A percentile compares a stretch with the other conserved stretches of the same genome.
Evolutionary conservation across 805 yeast species (phyloP).

Genomic region (Yarrowia sp.): DNA sequence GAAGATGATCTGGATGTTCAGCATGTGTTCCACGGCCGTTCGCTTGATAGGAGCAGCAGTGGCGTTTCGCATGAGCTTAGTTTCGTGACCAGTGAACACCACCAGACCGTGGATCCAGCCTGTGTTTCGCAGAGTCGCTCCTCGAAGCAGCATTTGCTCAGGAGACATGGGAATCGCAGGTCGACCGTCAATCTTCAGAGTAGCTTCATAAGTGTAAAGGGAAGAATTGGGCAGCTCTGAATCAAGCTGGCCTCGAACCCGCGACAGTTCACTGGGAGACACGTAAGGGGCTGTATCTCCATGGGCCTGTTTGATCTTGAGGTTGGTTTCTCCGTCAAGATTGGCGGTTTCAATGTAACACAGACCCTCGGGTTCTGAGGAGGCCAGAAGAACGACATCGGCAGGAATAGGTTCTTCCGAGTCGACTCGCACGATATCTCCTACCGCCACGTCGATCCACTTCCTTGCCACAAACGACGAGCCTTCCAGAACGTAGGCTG

Average conservation of each 20-base stretch:
- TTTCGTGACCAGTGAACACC: slow-evolving; percentile 97
- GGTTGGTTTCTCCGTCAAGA: slow-evolving; percentile 95
- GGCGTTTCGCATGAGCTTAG: slow-evolving; percentile 97
- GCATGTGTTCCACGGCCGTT: slow-evolving; percentile 95
- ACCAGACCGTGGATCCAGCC: slow-evolving; percentile 95
- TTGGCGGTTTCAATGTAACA: slow-evolving; percentile 98
- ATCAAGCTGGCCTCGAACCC: slow-evolving; percentile 64
- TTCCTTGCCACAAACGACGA: slow-evolving; percentile 66
- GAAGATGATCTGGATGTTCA: slow-evolving; percentile 89
- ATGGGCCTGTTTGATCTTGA: slow-evolving; percentile 89
- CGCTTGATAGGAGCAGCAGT: slow-evolving; percentile 98
- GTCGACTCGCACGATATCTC: slow-evolving; percentile 83
- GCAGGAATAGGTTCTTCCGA: slow-evolving; percentile 96
- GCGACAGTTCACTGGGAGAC: slow-evolving; percentile 64
- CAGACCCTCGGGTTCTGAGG: slow-evolving; percentile 97
- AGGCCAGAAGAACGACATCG: slow-evolving; percentile 79
- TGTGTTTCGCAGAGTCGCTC: slow-evolving; percentile 94
- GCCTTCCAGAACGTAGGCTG: slow-evolving; percentile 63
- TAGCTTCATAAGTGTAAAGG: slow-evolving; percentile 94
- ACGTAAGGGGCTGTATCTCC: slow-evolving; percentile 77
- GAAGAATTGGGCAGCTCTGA: slow-evolving; percentile 96
- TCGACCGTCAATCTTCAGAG: slow-evolving; percentile 56
- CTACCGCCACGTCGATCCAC: slow-evolving; percentile 91
- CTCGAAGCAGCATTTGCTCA: slow-evolving; percentile 89
- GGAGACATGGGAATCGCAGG: slow-evolving; percentile 73